These are phyloP conservation scores for Xylariaceae sp. DNA, from an alignment of 2,329 filamentous ascomycete genomes.

Conservation along the genomic window DNA sequence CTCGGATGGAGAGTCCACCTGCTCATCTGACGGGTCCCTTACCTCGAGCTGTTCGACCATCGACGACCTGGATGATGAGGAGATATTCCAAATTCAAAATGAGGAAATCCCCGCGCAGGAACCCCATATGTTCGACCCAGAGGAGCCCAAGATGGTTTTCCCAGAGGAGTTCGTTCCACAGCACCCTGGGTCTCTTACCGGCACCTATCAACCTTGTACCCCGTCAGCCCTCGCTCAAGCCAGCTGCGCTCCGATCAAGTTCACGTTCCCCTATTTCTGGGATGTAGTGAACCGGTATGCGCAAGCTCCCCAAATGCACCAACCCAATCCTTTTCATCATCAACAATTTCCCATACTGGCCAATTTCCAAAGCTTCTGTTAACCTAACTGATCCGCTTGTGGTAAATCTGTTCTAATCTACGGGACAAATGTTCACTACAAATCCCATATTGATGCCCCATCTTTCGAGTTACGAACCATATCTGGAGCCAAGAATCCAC, in stretches of 20 bases:
- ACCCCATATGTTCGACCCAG: slow-evolving; percentile 52
- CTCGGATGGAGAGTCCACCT: slow-evolving; percentile 50
- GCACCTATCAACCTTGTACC: slow-evolving; percentile 44
- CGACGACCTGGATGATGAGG: slow-evolving; percentile 57
- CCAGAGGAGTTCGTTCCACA: slow-evolving; percentile 56
- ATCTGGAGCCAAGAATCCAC: background rate
- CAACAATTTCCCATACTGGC: slow-evolving; percentile 59
- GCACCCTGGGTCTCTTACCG: slow-evolving; percentile 46
- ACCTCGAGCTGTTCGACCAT: slow-evolving; percentile 60
- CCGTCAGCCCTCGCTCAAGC: slow-evolving; percentile 41
- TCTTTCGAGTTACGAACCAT: slow-evolving; percentile 23
- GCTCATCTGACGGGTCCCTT: slow-evolving; percentile 60
- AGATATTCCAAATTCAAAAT: slow-evolving; percentile 50
- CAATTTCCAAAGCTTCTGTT: slow-evolving; percentile 59
- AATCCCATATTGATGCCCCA: slow-evolving; percentile 3
- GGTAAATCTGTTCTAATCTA: slow-evolving; percentile 23
- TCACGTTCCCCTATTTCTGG: slow-evolving; percentile 55
- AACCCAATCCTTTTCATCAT: slow-evolving; percentile 58
- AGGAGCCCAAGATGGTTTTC: slow-evolving; percentile 51
- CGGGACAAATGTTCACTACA: slow-evolving; percentile 6
- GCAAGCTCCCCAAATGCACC: slow-evolving; percentile 55
- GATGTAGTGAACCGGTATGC: slow-evolving; percentile 59
- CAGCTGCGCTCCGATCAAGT: slow-evolving; percentile 51
- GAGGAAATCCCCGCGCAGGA: slow-evolving; percentile 49
- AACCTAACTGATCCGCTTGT: slow-evolving; percentile 33